Evolutionary conservation across 2,329 filamentous ascomycete species (phyloP).

Genomic region (Colletotrichum abscissum): DNA sequence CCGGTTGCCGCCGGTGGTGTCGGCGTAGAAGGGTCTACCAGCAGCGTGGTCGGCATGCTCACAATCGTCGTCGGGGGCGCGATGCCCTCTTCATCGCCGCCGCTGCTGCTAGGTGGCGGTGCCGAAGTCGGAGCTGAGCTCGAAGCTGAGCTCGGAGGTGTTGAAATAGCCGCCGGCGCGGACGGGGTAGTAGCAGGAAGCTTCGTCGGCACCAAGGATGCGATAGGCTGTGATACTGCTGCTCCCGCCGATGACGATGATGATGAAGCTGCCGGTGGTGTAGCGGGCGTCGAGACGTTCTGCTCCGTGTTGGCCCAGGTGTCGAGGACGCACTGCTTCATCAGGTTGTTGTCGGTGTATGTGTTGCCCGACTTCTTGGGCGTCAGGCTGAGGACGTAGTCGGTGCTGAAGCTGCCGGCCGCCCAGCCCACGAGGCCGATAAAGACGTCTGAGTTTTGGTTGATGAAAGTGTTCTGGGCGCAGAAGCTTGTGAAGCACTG

Average conservation of each 20-base stretch:
- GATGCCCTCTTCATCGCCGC: constrained; percentile 9
- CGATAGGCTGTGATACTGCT: background rate
- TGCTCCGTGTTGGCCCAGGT: constrained; percentile 27
- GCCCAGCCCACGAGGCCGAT: constrained; percentile 59
- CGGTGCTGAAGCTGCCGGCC: constrained; percentile 55
- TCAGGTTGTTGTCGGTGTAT: constrained; percentile 52
- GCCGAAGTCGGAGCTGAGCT: background rate
- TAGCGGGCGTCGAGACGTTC: constrained; percentile 10
- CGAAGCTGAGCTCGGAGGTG: background rate
- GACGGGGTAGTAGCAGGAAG: background rate
- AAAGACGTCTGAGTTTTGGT: constrained; percentile 58
- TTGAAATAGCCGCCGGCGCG: background rate
- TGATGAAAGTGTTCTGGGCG: constrained; percentile 58
- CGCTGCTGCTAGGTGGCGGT: background rate
- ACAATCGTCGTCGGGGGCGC: constrained; percentile 14
- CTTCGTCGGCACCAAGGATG: background rate
- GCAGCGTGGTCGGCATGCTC: constrained; percentile 16
- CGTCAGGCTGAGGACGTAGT: constrained; percentile 57
- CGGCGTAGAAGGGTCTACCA: constrained; percentile 25
- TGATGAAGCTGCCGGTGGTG: background rate
- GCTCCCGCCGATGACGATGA: background rate
- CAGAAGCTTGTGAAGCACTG: constrained; percentile 58
- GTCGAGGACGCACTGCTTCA: constrained; percentile 55
- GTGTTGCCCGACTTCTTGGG: constrained; percentile 46
- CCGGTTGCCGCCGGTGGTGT: constrained; percentile 13